Conservation (phyloP, 495 filamentous ascomycete species). For the Filosporella fistucella region DNA sequence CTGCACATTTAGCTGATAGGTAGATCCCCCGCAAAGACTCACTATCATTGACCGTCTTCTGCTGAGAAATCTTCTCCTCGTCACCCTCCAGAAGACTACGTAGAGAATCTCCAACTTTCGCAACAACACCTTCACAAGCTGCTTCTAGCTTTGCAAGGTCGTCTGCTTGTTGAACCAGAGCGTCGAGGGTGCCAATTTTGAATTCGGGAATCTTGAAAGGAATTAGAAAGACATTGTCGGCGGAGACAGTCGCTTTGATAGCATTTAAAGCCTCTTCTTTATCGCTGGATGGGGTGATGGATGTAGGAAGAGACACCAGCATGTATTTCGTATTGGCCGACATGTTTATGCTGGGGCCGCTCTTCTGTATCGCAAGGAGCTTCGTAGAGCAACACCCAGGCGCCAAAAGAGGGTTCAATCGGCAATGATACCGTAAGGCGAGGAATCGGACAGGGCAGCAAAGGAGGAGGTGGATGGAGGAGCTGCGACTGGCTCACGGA, state of each 20-base stretch:
- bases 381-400: no score
- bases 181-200: slow-evolving; percentile 96
- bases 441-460: no score
- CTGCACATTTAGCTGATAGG: neutral
- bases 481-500: no score
- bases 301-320: slow-evolving; percentile 70
- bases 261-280: slow-evolving; percentile 75
- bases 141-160: slow-evolving; percentile 84
- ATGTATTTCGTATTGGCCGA: slow-evolving; percentile 56
- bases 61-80: slow-evolving; percentile 73
- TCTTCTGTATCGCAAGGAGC: no score
- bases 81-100: slow-evolving; percentile 75
- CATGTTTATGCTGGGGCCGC: no score
- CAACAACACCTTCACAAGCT: slow-evolving; percentile 75
- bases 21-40: slow-evolving; percentile 31
- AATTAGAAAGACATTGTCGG: slow-evolving; percentile 70
- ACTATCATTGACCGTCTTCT: slow-evolving; percentile 97
- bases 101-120: slow-evolving; percentile 84
- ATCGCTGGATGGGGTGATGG: slow-evolving; percentile 66
- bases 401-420: no score
- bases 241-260: slow-evolving; percentile 63
- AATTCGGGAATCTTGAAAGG: slow-evolving; percentile 86
- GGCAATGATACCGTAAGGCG: no score
- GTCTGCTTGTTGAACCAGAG: slow-evolving; percentile 94
- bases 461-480: no score